These are phyloP conservation scores for Monascus purpureus DNA, from an alignment of 495 filamentous ascomycete species.

Conservation along the genomic window DNA sequence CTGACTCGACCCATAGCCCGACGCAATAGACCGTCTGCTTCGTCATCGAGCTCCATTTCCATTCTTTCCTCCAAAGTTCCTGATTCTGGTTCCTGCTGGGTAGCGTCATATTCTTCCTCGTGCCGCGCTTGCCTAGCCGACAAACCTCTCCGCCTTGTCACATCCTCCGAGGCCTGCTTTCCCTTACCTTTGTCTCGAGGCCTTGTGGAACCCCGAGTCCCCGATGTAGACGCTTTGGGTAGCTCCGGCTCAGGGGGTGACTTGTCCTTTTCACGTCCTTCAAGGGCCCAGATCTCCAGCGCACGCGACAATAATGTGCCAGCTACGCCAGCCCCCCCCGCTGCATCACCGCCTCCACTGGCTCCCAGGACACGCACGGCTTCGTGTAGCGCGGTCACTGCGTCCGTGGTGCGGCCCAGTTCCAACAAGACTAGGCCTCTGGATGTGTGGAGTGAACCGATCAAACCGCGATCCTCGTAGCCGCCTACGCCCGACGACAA, in stretches of 20 bases:
- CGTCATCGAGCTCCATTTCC: constrained; percentile 29
- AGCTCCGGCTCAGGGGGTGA: constrained; percentile 6
- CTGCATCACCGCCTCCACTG: constrained; percentile 40
- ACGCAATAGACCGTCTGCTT: constrained; percentile 24
- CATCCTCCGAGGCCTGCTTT: constrained; percentile 4
- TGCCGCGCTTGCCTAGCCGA: constrained; percentile 12
- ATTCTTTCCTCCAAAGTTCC: constrained; percentile 19
- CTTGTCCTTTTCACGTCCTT: constrained; percentile 18
- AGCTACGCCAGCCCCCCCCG: constrained; percentile 54
- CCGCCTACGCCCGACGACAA: constrained; percentile 28
- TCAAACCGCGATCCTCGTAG: constrained; percentile 31
- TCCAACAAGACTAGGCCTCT: constrained; percentile 59
- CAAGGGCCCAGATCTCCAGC: constrained; percentile 49
- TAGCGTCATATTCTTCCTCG: constrained; percentile 19
- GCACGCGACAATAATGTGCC: constrained; percentile 63
- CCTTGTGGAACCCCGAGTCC: constrained; percentile 8
- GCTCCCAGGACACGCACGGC: constrained; percentile 43
- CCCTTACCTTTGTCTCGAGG: constrained; percentile 19
- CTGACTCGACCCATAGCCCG: constrained; percentile 24
- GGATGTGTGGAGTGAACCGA: constrained; percentile 31
- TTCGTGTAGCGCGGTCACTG: constrained; percentile 54
- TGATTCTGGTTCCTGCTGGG: constrained; percentile 3
- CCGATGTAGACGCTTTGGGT: constrained; percentile 1
- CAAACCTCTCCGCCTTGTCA: constrained; percentile 12
- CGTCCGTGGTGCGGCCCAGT: constrained; percentile 47